A percentile compares a stretch with the other conserved stretches of the same genome.
Evolutionary conservation across 1,139 yeast species (phyloP).

Genomic region (Saccharomycopsis hybrid): DNA sequence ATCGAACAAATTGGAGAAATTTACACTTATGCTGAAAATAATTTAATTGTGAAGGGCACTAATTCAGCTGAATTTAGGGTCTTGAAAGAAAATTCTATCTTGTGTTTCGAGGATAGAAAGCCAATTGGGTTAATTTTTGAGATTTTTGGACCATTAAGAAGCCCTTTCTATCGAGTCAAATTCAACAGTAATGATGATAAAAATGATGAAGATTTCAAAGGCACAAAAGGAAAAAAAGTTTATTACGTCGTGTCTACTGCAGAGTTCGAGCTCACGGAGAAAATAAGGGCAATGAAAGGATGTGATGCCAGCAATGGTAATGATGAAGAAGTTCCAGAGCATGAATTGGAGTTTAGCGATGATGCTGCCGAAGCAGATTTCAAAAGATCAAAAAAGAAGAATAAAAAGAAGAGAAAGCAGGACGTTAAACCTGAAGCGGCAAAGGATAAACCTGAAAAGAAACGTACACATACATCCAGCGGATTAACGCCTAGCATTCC

Average conservation of each 20-base stretch:
- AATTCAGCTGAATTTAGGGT: slow-evolving; percentile 82
- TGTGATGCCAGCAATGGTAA: slow-evolving; percentile 93
- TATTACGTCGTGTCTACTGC: slow-evolving; percentile 79
- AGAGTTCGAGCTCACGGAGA: slow-evolving; percentile 69
- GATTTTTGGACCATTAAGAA: slow-evolving; percentile 81
- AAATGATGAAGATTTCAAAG: slow-evolving; percentile 38
- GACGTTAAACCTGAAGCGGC: no score
- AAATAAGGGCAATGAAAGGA: slow-evolving; percentile 66
- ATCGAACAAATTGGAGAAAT: slow-evolving; percentile 76
- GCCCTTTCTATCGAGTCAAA: slow-evolving; percentile 77
- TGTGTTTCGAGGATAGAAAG: slow-evolving; percentile 68
- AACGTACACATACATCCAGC: no score
- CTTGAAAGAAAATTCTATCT: slow-evolving; percentile 71
- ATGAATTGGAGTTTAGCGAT: slow-evolving; percentile 80
- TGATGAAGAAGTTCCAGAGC: slow-evolving; percentile 90
- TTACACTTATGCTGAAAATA: slow-evolving; percentile 61
- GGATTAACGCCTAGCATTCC: no score
- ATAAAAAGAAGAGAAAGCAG: slow-evolving; percentile 27
- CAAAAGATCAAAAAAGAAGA: slow-evolving; percentile 43
- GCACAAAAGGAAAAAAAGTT: slow-evolving; percentile 50
- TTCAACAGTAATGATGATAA: slow-evolving; percentile 37
- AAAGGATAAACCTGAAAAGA: no score
- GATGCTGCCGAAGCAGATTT: slow-evolving; percentile 66
- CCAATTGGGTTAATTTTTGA: slow-evolving; percentile 82
- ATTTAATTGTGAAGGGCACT: slow-evolving; percentile 67